These are phyloP conservation scores for Monosporascus sp. DNA, from an alignment of 2,329 filamentous ascomycete genomes.

Conservation along the genomic window DNA sequence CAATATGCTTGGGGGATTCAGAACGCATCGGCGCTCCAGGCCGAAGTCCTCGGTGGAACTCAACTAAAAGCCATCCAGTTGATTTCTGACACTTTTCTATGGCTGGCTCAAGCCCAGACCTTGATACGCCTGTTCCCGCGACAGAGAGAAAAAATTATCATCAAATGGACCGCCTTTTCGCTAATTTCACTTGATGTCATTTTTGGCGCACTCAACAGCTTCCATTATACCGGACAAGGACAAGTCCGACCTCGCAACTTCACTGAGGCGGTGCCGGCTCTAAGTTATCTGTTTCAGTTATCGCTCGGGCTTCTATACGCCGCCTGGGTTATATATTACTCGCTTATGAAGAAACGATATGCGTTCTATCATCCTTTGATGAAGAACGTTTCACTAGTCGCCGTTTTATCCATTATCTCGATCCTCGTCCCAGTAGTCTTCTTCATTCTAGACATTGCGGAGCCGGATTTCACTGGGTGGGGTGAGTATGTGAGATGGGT, in stretches of 20 bases:
- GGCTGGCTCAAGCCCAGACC: conserved; percentile 96
- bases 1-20: conserved; percentile 78
- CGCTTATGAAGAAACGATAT: conserved; percentile 84
- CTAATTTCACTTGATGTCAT: conserved; percentile 86
- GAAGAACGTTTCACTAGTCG: conserved; percentile 81
- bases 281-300: conserved; percentile 87
- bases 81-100: conserved; percentile 93
- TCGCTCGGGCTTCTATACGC: conserved; percentile 83
- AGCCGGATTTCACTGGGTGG: conserved; percentile 83
- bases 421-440: conserved; percentile 87
- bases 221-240: conserved; percentile 50
- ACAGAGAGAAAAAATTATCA: conserved; percentile 95
- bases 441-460: conserved; percentile 84
- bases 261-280: conserved; percentile 81
- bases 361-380: conserved; percentile 87
- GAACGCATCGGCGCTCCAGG: conserved; percentile 71
- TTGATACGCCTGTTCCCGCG: conserved; percentile 92
- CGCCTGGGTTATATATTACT: conserved; percentile 90
- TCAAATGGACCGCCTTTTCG: conserved; percentile 97
- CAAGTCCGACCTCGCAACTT: conserved; percentile 67
- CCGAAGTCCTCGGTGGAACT: conserved; percentile 73
- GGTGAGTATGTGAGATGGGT: conserved; percentile 96
- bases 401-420: conserved; percentile 71
- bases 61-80: conserved; percentile 87
- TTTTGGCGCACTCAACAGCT: conserved; percentile 89